These are phyloP conservation scores for Rhodotorula diobovata DNA, from an alignment of 768 basidiomycete genomes.

Conservation along the genomic window DNA sequence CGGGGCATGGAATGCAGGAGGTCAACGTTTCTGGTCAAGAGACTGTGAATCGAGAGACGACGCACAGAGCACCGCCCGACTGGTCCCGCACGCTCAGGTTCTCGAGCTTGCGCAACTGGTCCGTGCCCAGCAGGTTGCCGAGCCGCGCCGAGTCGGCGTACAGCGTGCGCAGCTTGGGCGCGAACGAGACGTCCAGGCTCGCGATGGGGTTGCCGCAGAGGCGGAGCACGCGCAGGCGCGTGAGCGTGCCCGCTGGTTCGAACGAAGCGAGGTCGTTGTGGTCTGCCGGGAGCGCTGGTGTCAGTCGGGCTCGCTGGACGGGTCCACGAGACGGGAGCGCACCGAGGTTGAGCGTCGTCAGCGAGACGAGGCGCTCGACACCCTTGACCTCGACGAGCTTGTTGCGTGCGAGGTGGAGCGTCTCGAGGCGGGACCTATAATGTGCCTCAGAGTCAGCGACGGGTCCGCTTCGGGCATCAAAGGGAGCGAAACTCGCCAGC, in stretches of 20 bases:
- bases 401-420: constrained; percentile 77
- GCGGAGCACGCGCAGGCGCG: constrained; percentile 73
- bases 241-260: constrained; percentile 51
- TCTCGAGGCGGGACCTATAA: constrained; percentile 57
- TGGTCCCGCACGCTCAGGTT: constrained; percentile 90
- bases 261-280: constrained; percentile 64
- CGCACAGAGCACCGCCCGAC: constrained; percentile 66
- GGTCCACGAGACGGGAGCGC: constrained; percentile 49
- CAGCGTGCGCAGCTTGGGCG: constrained; percentile 74
- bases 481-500: constrained; percentile 58
- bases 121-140: constrained; percentile 45
- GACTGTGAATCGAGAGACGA: constrained; percentile 40
- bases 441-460: neutral
- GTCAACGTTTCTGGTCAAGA: neutral
- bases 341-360: constrained; percentile 80
- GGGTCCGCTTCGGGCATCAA: too few relatives aligned
- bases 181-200: constrained; percentile 58
- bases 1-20: neutral
- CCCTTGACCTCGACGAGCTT: constrained; percentile 59
- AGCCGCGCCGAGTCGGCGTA: constrained; percentile 80
- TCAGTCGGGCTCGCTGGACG: neutral
- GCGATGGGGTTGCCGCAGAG: constrained; percentile 74
- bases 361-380: constrained; percentile 51
- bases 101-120: constrained; percentile 68
- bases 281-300: constrained; percentile 52